Base-by-base conservation (phyloP, 2,329 filamentous ascomycete species). In the Thielaviopsis punctulata region DNA sequence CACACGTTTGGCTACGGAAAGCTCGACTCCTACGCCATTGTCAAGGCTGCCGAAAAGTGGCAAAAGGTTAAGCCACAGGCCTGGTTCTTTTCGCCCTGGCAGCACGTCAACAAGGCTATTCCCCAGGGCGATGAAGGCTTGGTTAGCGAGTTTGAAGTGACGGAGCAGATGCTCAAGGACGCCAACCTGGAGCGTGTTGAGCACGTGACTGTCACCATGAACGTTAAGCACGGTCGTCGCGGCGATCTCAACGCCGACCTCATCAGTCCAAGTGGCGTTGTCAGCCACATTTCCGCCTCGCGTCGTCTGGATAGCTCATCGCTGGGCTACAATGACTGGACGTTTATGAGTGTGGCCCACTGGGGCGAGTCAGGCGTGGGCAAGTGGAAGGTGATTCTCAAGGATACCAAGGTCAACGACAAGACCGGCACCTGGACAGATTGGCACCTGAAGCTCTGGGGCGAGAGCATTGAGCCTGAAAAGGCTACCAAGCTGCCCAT, bases 121-220 rank as follows among this genome's bases (percentile, higher is more conserved):
- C 92, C 92, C 0, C 82, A 98, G 66, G 92, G 89, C 48, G 72
- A 85, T 22, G 67, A 84, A 52, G 92, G 92, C 0, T 68, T 98
- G 39, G 76, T 82, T 1, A 86, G 85, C 50, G 75, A 71, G n/a
- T 89, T 94, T 59, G 80, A 88, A 48, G 79, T 98, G 39, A 95
- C 86, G 0, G 66, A 79, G 51, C 79, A 88, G 19, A 87, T 89
- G 78, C 70, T 96, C 53, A 78, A 82, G 61, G 67, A 79, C 21
- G 86, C 86, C 58, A 98, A 98, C 62, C 65, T 98, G 13, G 86
- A 81, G 60, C 80, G 85, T 15, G 63, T 98, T 23, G 92, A 98
- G 69, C 92, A 98, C 67, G 86, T 98, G 33, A 96, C 90, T 0
- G 78, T 98, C 33, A 96, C 90, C 2, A 98, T 98, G 89, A 98